Evolutionary conservation across 2,329 filamentous ascomycete species (phyloP), one percentile per base, ranked within the genome.

Genomic region (Pseudonectria foliicola): DNA sequence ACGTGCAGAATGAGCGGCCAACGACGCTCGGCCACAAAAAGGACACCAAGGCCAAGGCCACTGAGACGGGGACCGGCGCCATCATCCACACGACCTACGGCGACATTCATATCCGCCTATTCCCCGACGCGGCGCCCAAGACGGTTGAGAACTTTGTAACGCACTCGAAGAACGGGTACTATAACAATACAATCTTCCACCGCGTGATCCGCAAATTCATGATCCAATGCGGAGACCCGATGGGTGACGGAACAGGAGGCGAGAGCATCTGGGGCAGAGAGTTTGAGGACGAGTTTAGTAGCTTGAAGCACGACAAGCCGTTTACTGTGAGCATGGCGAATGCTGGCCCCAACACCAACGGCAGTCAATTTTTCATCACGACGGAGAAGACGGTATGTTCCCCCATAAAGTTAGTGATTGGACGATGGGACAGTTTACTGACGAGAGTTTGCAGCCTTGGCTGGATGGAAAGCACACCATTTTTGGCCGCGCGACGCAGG

Each of bases 301-400:
- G 78, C 13, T 64, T 98, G 42, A 86, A 83, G 59, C 92, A 98
- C 55, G 92, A 98, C 65, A 94, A 92, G 64, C 84, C 92, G 2
- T 98, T 95, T 59, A 96, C 89, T 0, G 71, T 96, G 38, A 93
- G 85, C 57, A 98, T 98, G 92, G 92, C 92, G 10, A 98, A 98
- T 59, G 90, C 92, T 0, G 92, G 92, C 0, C 87, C 88, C 0
- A 88, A 90, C 52, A 95, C 89, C 25, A 98, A 98, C 57, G 92
- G 85, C 11, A 92, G 84, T 54, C 92, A 98, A 59, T 98, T 98
- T 59, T 98, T 98, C 54, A 95, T 98, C 48, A 98, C 92, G 0
- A 95, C 90, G 0, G 93, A 95, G 62, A 94, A 94, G 66, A 88
- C 92, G 47, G 80, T 83, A 67, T 66, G 78, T 71, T 35, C 13